Evolutionary conservation across 495 filamentous ascomycete species (phyloP).

Genomic region (Aspergillus sclerotiicarbonarius): DNA sequence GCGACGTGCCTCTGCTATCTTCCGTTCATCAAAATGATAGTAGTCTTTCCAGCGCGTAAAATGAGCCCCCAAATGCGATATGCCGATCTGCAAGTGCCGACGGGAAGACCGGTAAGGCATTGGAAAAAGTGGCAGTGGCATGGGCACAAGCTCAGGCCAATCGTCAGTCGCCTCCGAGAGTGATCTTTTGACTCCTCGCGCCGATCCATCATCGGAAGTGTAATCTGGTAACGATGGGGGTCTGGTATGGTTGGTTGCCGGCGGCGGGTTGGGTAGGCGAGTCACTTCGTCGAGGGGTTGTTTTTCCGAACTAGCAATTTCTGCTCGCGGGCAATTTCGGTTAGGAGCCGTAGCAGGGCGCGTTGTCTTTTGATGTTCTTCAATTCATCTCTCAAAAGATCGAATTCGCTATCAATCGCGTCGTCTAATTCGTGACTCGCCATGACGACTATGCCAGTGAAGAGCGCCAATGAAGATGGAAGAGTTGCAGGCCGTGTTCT

Average conservation of each 20-base stretch:
- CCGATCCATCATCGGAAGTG: not conserved
- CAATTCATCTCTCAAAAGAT: constrained; percentile 6
- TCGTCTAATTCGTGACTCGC: constrained; percentile 2
- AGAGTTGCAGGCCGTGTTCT: not conserved
- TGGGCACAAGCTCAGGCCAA: not conserved
- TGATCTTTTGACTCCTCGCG: constrained; percentile 9
- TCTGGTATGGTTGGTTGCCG: not conserved
- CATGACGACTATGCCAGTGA: not conserved
- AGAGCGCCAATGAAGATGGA: not conserved
- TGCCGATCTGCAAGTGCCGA: constrained; percentile 4
- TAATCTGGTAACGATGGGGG: not conserved
- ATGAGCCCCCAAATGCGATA: not conserved
- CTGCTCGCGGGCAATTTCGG: constrained; percentile 8
- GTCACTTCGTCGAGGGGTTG: constrained; percentile 5
- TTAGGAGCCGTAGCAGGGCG: constrained; percentile 8
- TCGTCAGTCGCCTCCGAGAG: constrained; percentile 8
- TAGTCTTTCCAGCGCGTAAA: not conserved
- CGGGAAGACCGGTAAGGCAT: not conserved
- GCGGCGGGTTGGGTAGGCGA: not conserved
- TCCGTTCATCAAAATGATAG: constrained; percentile 1
- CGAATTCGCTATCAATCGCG: constrained; percentile 4
- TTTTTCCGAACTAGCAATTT: not conserved
- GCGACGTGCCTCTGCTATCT: constrained; percentile 2
- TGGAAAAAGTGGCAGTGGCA: not conserved
- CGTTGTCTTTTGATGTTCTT: constrained; percentile 9